Evolutionary conservation across 2,329 filamentous ascomycete genomes (phyloP), one percentile per base, ranked within the genome.

Genomic region (Cladophialophora exuberans): DNA sequence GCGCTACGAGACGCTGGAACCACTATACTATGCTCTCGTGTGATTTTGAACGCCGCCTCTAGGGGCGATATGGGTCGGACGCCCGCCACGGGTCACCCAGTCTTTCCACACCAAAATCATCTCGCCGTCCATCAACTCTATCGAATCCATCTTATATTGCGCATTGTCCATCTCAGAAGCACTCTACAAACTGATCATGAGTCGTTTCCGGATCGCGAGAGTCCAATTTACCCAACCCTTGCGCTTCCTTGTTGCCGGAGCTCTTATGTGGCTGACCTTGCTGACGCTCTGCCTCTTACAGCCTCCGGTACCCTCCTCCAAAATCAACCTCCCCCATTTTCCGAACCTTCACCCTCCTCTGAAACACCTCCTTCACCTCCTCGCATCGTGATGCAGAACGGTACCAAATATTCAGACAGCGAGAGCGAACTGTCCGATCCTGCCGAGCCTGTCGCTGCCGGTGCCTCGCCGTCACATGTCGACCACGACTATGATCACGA

Each of bases 381-480:
- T 62, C 76, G 78, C 64, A 73, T 78, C 63, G 72, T 69, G 60
- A 67, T 69, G 57, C 69, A 69, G 54, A 71, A 73, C 51, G 69
- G 72, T 45, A 76, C 73, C 57, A 75, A 75, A 28, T 57, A 66
- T 41, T 76, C 80, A 59, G 80, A 80, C 62, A 88, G 82, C 73
- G 89, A 90, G 65, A 90, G 85, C 79, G 89, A 91, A 65, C 79
- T 88, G 57, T 91, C 89, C 66, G 88, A 95, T 67, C 78, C 83
- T 64, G 81, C 83, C 68, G 83, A 87, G 66, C 72, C 76, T 62
- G 73, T 76, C 66, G 75, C 74, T 69, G 79, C 76, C 62, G 75
- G 77, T 66, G 76, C 79, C 66, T 76, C 75, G 61, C 58, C 65
- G 70, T 68, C 59, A 69, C 74, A 67, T 72, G 62, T 68, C 59